Evolutionary conservation across 805 yeast species (phyloP).

Genomic region (Candida michaelii): DNA sequence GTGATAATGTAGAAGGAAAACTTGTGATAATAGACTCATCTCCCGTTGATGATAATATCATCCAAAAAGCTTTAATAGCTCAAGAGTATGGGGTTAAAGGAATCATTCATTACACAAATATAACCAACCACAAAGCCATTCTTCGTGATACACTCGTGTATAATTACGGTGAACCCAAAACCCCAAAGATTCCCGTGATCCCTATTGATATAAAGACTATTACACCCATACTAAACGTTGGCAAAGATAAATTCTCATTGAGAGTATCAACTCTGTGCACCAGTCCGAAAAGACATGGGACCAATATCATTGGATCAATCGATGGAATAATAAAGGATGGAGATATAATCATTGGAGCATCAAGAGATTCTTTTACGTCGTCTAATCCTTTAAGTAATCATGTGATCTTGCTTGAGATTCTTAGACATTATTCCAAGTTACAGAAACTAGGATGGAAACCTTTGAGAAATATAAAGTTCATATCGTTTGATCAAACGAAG

Average conservation of each 20-base stretch:
- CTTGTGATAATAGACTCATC: slow-evolving; percentile 28
- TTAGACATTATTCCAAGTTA: slow-evolving; percentile 34
- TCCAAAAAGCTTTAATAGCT: slow-evolving; percentile 28
- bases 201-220: slow-evolving; percentile 30
- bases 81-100: slow-evolving; percentile 26
- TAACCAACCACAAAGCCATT: slow-evolving; percentile 15
- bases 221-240: slow-evolving; percentile 26
- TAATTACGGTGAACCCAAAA: slow-evolving; percentile 8
- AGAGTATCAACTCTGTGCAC: slow-evolving; percentile 18
- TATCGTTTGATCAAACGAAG: slow-evolving; percentile 42
- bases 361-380: slow-evolving; percentile 37
- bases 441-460: slow-evolving; percentile 43
- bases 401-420: slow-evolving; percentile 38
- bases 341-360: slow-evolving; percentile 39
- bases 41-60: slow-evolving; percentile 12
- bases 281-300: slow-evolving; percentile 17
- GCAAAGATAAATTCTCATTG: slow-evolving; percentile 19
- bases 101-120: slow-evolving; percentile 21
- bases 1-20: slow-evolving; percentile 21
- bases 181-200: slow-evolving; percentile 21
- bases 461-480: slow-evolving; percentile 36
- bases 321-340: slow-evolving; percentile 42
- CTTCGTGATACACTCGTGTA: slow-evolving; percentile 20
- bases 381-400: slow-evolving; percentile 40
- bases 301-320: slow-evolving; percentile 32